Evolutionary conservation across 192 early-diverging fungal genomes (phyloP), one percentile per base, ranked within the genome.

Genomic region (Linnemannia schmuckeri): DNA sequence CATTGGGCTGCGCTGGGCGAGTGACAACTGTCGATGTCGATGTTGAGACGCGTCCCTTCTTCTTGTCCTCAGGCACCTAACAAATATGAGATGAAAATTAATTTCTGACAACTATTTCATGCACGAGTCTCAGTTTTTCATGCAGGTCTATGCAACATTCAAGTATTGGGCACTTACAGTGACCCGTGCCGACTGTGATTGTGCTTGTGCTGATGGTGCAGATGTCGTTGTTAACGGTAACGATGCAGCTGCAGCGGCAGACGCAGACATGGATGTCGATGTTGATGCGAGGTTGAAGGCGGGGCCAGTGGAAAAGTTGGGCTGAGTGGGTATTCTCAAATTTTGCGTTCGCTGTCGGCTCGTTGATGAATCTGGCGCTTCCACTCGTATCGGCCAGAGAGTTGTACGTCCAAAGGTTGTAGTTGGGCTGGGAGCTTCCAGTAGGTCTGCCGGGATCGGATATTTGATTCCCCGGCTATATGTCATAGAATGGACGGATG

Each of bases 381-480:
- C 47, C 12, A 33, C 1, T 55, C 66, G n/a, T 9, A 20, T 70
- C 20, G 76, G 76, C 76, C 76, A 77, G 12, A 77, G 44, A 22
- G 38, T 40, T 33, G 41, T 52, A 3, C 63, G 63, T 15, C 76
- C 76, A 49, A 41, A 77, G 4, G 63, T 27, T 46, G 61, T 68
- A 22, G 76, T 49, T 22, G 77, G 77, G 10, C 66, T 72, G 27
- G 38, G 33, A 1, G 40, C 40, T 35, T 78, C 76, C 12, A 66
- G 42, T 0, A 70, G 15, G n/a, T 57, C 41, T 44, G 66, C 42
- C 5, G 76, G 41, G 33, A 78, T 68, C 0, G 38, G 20, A 30
- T 68, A 80, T 15, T 80, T 80, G 55, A 74, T 57, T 37, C 79
- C 79, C 27, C 79, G 79, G n/a, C 79, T 80, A 30, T 35, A 63